These are phyloP conservation scores for Penicillium sp. DNA, from an alignment of 2,329 filamentous ascomycete species.

Conservation along the genomic window DNA sequence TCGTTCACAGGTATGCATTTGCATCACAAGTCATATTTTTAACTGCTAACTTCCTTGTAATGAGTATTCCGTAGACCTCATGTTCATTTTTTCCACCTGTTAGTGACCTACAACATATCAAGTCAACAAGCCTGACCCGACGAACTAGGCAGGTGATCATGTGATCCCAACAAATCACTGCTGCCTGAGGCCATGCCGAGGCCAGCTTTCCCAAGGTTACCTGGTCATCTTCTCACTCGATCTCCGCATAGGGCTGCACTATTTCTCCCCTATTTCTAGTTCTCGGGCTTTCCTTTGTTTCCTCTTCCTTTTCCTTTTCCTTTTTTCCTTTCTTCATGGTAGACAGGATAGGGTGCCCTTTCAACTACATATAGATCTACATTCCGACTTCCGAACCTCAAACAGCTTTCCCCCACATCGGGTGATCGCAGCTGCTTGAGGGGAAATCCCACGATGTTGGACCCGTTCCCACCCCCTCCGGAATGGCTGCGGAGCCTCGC, in stretches of 20 bases:
- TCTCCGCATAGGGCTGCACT: background rate
- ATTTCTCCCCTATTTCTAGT: background rate
- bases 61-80: background rate
- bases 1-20: background rate
- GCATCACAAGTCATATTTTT: background rate
- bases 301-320: constrained; percentile 6
- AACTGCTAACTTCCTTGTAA: background rate
- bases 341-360: constrained; percentile 5
- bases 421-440: constrained; percentile 14
- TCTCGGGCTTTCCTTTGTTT: constrained; percentile 1
- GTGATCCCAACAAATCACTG: constrained; percentile 18
- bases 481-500: constrained; percentile 47
- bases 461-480: constrained; percentile 49
- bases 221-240: constrained; percentile 1
- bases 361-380: constrained; percentile 7
- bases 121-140: background rate
- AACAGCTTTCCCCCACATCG: constrained; percentile 14
- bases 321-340: constrained; percentile 9
- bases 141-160: constrained; percentile 10
- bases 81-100: background rate
- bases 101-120: background rate
- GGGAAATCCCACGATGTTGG: constrained; percentile 36
- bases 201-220: constrained; percentile 6
- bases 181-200: constrained; percentile 19
- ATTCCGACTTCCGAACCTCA: constrained; percentile 7